Evolutionary conservation across 2,329 filamentous ascomycete genomes (phyloP), one percentile per base, ranked within the genome.

Genomic region (Colletotrichum sp.): DNA sequence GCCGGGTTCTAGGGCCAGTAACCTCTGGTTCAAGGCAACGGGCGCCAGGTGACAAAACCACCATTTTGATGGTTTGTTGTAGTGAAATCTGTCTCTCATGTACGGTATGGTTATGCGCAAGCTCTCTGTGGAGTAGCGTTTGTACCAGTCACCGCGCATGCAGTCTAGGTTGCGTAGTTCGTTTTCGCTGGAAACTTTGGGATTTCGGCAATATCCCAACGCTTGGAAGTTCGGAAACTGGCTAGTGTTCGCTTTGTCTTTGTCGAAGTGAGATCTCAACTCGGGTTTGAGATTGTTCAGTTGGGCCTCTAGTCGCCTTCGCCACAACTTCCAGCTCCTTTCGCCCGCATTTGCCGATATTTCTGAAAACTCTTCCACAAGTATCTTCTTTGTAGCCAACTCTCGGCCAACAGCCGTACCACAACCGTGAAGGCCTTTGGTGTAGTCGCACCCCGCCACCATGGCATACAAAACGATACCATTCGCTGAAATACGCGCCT

Each of bases 391-490:
- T 16, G 8, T 28, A 18, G 28, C 58, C 58, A 61, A 13, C 18
- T 30, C 18, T 6, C 5, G 28, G 18, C 26, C 58, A 16, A 61
- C 28, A 32, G 28, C 57, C 12, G 5, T 6, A 6, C 68, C 3
- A 36, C 68, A 71, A 1, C 26, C 57, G 6, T 58, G 34, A 0
- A 80, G 72, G 1, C 81, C 81, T 26, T 69, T 32, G 18, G 71
- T 48, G 36, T 82, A 81, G 12, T 80, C 78, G 24, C 79, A 80
- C 8, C 81, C 81, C 2, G 78, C 78, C 68, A 82, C 77, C 38
- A 79, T 77, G 3, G 80, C 80, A 68, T 79, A 77, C 67, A 79
- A 75, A 3, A 81, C 65, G 63, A 81, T 64, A 63, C 78, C 78
- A 28, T 79, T 69, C 12, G 70, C 65, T 9, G 77, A 74, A 13